Evolutionary conservation across 345 rosid species (phyloP), one percentile per base, ranked within the genome.

Genomic region (Litchi chinensis): DNA sequence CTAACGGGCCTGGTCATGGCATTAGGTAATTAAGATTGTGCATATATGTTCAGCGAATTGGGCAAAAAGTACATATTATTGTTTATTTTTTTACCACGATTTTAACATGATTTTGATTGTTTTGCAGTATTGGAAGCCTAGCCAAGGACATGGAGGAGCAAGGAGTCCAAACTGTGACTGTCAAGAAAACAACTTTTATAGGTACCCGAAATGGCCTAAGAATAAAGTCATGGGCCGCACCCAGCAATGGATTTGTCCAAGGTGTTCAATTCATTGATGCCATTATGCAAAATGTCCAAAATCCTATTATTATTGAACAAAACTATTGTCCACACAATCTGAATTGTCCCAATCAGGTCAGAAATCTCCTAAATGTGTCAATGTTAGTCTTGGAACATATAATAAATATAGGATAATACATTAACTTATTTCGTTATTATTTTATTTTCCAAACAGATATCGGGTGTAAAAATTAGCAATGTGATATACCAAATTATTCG

Each of bases 221-320:
- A 76, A 92, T 92, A 52, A 90, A 92, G 60, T 86, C 93, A 5
- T 92, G 97, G 94, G 92, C 93, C 1, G 85, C 88, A 41, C 82
- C 86, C 1, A 92, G 97, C 71, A 86, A 46, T 3, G 93, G 97
- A 5, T 92, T 87, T 26, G 93, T 89, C 0, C 78, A 77, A 59
- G 78, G 84, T 16, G 79, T 90, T 71, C 80, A 77, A 56, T 92
- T 89, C 73, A 70, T 71, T 4, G 79, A 75, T 0, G 83, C 88
- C 0, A 9, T 48, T 16, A 88, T 89, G 93, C 68, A n/a, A 0
- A 78, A 89, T 32, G 94, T 86, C 32, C 83, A 81, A 0, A 67
- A 87, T 52, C 94, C 93, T 11, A 87, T 88, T 19, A 68, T 89
- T 22, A 86, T 92, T 3, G 91, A 92, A 56, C 91, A 90, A 43